A percentile compares a stretch with the other conserved stretches of the same genome.
phyloP scores from a whole-genome alignment of 768 basidiomycete species.

The Hypholoma fasciculare region DNA sequence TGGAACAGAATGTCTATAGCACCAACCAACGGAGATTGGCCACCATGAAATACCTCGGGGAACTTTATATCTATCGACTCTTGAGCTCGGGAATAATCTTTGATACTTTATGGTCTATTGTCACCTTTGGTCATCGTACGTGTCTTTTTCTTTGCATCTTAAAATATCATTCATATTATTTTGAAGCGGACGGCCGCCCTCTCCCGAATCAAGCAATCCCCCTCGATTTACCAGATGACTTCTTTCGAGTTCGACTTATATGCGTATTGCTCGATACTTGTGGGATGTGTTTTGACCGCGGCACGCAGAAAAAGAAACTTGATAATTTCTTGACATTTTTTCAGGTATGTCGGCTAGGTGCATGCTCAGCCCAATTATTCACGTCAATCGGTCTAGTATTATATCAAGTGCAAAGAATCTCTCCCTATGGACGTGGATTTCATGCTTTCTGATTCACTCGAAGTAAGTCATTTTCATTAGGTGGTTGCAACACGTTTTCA shows the following conservation, averaged over 20 bases:
- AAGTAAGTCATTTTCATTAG: constrained; percentile 46
- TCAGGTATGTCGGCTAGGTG: constrained; percentile 54
- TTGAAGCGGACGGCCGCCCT: constrained; percentile 84
- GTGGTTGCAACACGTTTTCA: constrained; percentile 1
- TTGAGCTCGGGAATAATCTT: constrained; percentile 89
- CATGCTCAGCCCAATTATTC: background rate
- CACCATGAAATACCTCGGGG: constrained; percentile 92
- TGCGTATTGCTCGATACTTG: constrained; percentile 94
- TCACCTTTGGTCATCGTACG: constrained; percentile 92
- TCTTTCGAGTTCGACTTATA: constrained; percentile 89
- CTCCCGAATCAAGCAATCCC: constrained; percentile 71
- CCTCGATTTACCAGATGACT: constrained; percentile 94
- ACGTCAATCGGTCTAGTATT: constrained; percentile 51
- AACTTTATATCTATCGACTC: constrained; percentile 94
- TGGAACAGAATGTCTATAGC: constrained; percentile 95
- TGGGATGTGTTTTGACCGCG: constrained; percentile 97
- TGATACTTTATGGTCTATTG: constrained; percentile 90
- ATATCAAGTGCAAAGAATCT: constrained; percentile 84
- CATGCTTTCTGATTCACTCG: constrained; percentile 92
- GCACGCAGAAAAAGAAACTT: constrained; percentile 88
- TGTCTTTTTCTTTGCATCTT: constrained; percentile 32
- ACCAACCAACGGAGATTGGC: constrained; percentile 93
- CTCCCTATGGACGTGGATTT: constrained; percentile 99
- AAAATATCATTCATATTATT: constrained; percentile 8
- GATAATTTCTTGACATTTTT: constrained; percentile 93